Percentiles rank a stretch among this genome's conserved stretches.
Evolutionary conservation across 106 monocot species (phyloP).

Genomic region (Phalaenopsis aphrodite): DNA sequence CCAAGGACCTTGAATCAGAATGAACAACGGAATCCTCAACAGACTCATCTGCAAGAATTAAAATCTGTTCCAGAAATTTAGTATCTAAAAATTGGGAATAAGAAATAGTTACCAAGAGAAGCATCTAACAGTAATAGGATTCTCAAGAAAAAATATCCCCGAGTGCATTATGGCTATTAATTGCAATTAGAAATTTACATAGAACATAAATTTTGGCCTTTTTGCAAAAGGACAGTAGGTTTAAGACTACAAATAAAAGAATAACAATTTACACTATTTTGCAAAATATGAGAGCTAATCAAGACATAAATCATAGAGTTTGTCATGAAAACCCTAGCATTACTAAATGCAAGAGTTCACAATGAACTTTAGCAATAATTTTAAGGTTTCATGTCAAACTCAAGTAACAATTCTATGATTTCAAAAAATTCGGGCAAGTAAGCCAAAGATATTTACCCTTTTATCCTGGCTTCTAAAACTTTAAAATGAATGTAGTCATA

Average conservation of each 20-base stretch:
- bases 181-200: not conserved
- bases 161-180: not conserved
- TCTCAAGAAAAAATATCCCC: not conserved
- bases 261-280: not conserved
- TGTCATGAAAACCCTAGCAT: not conserved
- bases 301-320: not conserved
- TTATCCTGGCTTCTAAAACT: no score
- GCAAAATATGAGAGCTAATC: not conserved
- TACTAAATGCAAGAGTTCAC: not conserved
- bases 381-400: not conserved
- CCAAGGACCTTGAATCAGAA: conserved; percentile 87
- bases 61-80: conserved; percentile 75
- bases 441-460: not conserved
- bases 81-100: not conserved
- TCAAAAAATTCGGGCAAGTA: not conserved
- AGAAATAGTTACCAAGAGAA: not conserved
- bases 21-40: conserved; percentile 78
- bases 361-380: not conserved
- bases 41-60: conserved; percentile 95
- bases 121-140: not conserved
- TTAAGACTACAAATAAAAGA: not conserved
- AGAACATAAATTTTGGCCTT: not conserved
- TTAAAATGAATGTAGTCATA: no score
- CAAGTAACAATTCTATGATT: not conserved
- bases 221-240: not conserved